Conservation (phyloP, 768 basidiomycete genomes). For the Suillus lakei region DNA sequence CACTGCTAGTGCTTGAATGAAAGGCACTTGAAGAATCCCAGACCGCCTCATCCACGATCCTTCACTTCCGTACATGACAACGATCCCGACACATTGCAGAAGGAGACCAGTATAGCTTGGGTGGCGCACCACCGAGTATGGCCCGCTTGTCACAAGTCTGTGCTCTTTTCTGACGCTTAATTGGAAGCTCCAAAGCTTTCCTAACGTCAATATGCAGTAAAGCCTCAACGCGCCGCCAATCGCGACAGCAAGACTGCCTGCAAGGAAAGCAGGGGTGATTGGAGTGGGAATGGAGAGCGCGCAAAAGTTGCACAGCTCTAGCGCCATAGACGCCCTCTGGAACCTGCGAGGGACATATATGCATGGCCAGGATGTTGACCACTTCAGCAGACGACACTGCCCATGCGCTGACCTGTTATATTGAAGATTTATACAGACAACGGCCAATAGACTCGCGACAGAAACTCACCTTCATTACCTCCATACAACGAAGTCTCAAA, state of each 20-base stretch:
- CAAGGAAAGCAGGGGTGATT: conserved; percentile 18
- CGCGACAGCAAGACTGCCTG: conserved; percentile 21
- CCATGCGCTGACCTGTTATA: conserved; percentile 25
- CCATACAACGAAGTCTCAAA: neutral
- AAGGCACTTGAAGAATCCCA: conserved; percentile 3
- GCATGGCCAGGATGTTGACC: neutral
- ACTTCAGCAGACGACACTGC: conserved; percentile 25
- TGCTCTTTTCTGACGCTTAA: conserved; percentile 29
- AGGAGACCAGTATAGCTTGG: conserved; percentile 18
- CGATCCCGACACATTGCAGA: neutral
- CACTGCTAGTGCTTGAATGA: neutral
- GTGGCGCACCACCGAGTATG: conserved; percentile 29
- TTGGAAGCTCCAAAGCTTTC: conserved; percentile 31
- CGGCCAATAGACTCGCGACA: neutral
- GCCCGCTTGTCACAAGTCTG: conserved; percentile 29
- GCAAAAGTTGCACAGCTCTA: neutral
- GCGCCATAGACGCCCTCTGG: neutral
- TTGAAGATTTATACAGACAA: neutral
- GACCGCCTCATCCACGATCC: neutral
- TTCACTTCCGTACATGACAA: neutral
- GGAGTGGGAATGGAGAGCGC: neutral
- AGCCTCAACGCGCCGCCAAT: conserved; percentile 27
- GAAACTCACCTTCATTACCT: neutral
- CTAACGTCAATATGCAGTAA: conserved; percentile 28
- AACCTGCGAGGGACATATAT: neutral